Conservation (phyloP, 1,284 basidiomycete species). For the Heterobasidion irregulare region DNA sequence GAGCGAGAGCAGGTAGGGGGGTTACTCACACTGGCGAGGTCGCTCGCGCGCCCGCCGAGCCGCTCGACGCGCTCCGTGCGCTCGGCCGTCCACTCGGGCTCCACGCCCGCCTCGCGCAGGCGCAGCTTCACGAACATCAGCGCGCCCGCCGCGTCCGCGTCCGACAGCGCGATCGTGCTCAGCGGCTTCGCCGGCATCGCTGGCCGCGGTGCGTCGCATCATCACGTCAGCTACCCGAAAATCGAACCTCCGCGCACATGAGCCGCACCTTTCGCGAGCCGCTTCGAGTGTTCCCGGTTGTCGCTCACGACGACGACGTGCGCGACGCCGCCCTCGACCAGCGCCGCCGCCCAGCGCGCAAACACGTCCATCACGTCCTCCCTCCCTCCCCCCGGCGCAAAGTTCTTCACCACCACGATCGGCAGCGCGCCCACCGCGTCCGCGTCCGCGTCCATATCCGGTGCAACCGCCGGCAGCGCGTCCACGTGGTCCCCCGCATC, state of each 20-base stretch:
- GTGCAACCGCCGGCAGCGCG: constrained; percentile 68
- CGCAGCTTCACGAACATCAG: constrained; percentile 79
- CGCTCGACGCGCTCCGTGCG: constrained; percentile 56
- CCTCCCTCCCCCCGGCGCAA: constrained; percentile 49
- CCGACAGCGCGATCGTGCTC: constrained; percentile 68
- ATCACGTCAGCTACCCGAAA: neutral
- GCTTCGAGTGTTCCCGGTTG: constrained; percentile 82
- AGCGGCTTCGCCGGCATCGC: constrained; percentile 86
- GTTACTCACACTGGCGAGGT: constrained; percentile 67
- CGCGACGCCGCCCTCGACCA: constrained; percentile 74
- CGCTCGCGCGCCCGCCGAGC: constrained; percentile 83
- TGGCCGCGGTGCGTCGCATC: constrained; percentile 21
- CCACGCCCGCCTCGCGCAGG: constrained; percentile 51
- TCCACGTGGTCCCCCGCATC: constrained; percentile 47
- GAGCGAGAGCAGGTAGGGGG: neutral
- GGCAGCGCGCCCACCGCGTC: constrained; percentile 61
- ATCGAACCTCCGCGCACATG: neutral
- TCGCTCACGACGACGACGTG: constrained; percentile 92
- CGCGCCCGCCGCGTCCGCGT: constrained; percentile 80
- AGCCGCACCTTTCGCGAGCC: constrained; percentile 64
- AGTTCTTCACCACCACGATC: constrained; percentile 82
- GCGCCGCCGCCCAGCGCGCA: constrained; percentile 78
- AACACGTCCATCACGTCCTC: constrained; percentile 74
- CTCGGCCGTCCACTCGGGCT: constrained; percentile 39
- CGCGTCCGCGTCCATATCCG: constrained; percentile 35